Conservation (phyloP, 345 rosid species). For the Sonneratia caseolaris region DNA sequence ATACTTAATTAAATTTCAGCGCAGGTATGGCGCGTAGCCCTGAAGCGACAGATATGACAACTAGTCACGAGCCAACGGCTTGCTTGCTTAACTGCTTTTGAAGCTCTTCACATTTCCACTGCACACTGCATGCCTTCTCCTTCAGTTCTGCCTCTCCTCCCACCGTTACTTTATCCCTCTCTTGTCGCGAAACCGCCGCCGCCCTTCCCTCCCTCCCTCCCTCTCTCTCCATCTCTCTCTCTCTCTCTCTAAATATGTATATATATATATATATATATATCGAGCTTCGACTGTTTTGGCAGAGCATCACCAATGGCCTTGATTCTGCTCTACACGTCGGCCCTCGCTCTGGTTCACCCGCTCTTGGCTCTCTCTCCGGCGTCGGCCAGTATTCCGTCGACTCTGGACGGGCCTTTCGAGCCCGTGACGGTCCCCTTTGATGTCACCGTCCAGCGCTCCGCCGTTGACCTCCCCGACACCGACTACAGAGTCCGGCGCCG, state of each 20-base stretch:
- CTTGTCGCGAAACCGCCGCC: no score
- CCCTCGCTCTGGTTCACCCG: neutral
- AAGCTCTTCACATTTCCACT: no score
- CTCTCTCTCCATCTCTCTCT: neutral
- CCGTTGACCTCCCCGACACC: slow-evolving; percentile 68
- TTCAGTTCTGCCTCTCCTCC: no score
- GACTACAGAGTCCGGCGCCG: slow-evolving; percentile 44
- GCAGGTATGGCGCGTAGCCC: no score
- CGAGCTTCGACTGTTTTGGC: neutral
- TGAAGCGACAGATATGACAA: no score
- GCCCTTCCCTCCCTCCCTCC: neutral
- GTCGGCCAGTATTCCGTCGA: slow-evolving; percentile 28
- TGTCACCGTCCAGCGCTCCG: slow-evolving; percentile 40
- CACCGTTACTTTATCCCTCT: no score
- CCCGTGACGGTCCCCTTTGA: slow-evolving; percentile 62
- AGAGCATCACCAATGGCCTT: neutral
- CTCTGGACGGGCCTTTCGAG: slow-evolving; percentile 69
- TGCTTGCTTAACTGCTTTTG: no score
- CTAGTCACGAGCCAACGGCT: no score
- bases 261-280: no score
- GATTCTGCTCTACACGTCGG: neutral
- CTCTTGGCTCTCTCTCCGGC: slow-evolving; percentile 4
- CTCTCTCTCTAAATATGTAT: no score
- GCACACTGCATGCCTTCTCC: no score
- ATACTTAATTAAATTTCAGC: no score